These are phyloP conservation scores for Tetradesmus obliquus DNA, from an alignment of 139 green algal genomes.

Conservation along the genomic window DNA sequence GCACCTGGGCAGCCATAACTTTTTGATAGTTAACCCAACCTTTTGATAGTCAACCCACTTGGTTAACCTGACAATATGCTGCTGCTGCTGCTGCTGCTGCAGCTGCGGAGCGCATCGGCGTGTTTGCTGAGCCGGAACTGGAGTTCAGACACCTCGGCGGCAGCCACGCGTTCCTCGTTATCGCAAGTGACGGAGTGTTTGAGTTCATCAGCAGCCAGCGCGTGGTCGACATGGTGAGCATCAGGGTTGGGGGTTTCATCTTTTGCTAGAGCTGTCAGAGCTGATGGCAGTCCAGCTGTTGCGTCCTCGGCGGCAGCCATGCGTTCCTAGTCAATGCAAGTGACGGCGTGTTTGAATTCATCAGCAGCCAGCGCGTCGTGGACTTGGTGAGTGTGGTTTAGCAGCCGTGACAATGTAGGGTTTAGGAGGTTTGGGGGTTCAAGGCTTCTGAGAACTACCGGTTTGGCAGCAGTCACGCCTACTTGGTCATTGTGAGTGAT, in stretches of 20 bases:
- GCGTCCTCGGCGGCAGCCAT: slow-evolving; percentile 45
- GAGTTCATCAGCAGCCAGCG: slow-evolving; percentile 94
- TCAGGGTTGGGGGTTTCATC: background rate
- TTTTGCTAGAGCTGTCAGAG: slow-evolving; percentile 31
- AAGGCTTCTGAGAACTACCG: background rate
- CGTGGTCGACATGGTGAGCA: slow-evolving; percentile 89
- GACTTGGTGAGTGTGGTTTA: slow-evolving; percentile 77
- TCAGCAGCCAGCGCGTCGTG: slow-evolving; percentile 89
- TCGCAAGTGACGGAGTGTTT: slow-evolving; percentile 96
- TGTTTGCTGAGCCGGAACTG: slow-evolving; percentile 93
- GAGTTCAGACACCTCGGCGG: slow-evolving; percentile 15
- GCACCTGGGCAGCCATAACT: background rate
- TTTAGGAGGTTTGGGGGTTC: background rate
- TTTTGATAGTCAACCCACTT: background rate
- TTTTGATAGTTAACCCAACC: no score
- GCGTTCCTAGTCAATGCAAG: slow-evolving; percentile 91
- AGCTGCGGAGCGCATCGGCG: slow-evolving; percentile 92
- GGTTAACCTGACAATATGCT: background rate
- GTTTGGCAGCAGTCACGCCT: no score
- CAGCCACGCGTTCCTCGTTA: slow-evolving; percentile 77
- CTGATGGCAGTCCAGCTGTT: slow-evolving; percentile 52
- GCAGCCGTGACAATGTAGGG: background rate
- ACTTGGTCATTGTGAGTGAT: no score
- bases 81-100: slow-evolving; percentile 16
- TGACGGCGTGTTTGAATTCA: slow-evolving; percentile 98